Percentiles rank a stretch among this genome's conserved stretches.
These are phyloP conservation scores for Isabelozyma pseudorhagii DNA, from an alignment of 805 yeast genomes.

Conservation along the genomic window DNA sequence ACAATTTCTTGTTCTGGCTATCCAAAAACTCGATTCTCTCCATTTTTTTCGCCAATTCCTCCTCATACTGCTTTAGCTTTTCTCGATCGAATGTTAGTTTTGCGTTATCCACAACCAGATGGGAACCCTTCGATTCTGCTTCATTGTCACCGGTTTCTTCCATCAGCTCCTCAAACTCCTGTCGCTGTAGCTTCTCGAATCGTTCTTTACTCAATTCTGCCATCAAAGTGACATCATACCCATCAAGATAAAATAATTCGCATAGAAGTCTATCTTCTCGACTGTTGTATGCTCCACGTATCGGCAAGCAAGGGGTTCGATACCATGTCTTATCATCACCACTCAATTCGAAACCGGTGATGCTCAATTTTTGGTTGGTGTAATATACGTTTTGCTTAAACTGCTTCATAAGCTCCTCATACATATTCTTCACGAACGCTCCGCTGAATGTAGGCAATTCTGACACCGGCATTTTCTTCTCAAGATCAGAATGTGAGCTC, in stretches of 20 bases:
- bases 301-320: not conserved
- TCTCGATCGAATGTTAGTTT: slow-evolving; percentile 12
- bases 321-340: not conserved
- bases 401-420: slow-evolving; percentile 9
- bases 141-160: slow-evolving; percentile 6
- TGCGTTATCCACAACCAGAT: slow-evolving; percentile 7
- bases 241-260: slow-evolving; percentile 17
- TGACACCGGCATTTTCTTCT: slow-evolving; percentile 3
- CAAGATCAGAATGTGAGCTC: not conserved
- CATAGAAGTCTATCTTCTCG: slow-evolving; percentile 14
- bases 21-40: slow-evolving; percentile 17
- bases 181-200: slow-evolving; percentile 1
- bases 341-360: not conserved
- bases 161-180: slow-evolving; percentile 2
- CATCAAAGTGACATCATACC: slow-evolving; percentile 20
- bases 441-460: slow-evolving; percentile 27
- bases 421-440: slow-evolving; percentile 17
- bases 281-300: not conserved
- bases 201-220: slow-evolving; percentile 16
- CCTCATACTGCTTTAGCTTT: slow-evolving; percentile 15
- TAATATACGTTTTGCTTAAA: slow-evolving; percentile 6
- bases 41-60: slow-evolving; percentile 18
- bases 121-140: not conserved
- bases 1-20: slow-evolving; percentile 24
- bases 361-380: slow-evolving; percentile 1